Evolutionary conservation across 305 asterid species (phyloP).

Genomic region (Fraxinus sp.): DNA sequence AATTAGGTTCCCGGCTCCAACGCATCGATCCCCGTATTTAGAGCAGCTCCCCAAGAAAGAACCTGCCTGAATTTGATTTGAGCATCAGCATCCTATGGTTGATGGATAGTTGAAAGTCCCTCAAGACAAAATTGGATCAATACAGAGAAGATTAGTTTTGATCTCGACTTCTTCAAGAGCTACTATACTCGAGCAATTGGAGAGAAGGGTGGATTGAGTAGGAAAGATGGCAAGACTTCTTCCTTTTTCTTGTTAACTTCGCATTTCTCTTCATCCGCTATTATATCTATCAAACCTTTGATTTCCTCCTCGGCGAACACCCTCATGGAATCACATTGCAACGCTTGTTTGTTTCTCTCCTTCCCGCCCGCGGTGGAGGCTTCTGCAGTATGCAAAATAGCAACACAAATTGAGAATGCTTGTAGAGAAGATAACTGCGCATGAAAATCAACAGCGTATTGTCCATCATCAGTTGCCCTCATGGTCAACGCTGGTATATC

Average conservation of each 20-base stretch:
- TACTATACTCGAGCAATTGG: constrained; percentile 76
- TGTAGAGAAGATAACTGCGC: constrained; percentile 79
- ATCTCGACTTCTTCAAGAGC: neutral
- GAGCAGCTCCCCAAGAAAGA: neutral
- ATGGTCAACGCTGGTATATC: constrained; percentile 55
- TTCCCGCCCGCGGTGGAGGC: constrained; percentile 47
- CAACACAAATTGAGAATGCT: constrained; percentile 81
- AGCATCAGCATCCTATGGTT: neutral
- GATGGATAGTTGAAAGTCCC: neutral
- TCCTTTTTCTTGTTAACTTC: constrained; percentile 46
- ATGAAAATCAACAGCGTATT: constrained; percentile 71
- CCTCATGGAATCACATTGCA: constrained; percentile 56
- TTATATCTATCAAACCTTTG: constrained; percentile 49
- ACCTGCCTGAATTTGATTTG: neutral
- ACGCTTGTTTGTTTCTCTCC: constrained; percentile 40
- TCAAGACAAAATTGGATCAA: neutral
- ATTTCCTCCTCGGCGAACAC: constrained; percentile 65
- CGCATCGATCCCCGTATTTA: neutral
- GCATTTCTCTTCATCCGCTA: constrained; percentile 52
- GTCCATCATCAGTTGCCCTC: constrained; percentile 58
- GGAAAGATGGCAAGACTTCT: constrained; percentile 58
- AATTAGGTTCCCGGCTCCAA: neutral
- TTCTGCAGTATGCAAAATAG: constrained; percentile 69
- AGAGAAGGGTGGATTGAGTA: constrained; percentile 81
- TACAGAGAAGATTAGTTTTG: neutral